phyloP scores from a whole-genome alignment of 2,329 filamentous ascomycete genomes.

The Botrytis porri region DNA sequence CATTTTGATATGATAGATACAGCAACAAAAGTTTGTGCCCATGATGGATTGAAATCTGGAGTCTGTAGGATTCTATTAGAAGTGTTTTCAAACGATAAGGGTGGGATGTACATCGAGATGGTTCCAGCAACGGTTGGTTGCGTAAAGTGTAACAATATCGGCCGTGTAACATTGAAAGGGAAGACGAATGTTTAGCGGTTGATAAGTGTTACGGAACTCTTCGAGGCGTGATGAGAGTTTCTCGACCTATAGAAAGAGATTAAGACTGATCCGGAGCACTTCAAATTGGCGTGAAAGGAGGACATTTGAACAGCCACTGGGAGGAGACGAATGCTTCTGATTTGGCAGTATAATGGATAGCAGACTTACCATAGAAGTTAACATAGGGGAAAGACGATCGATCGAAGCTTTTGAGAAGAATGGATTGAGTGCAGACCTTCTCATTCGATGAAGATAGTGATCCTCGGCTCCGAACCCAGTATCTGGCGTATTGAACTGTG shows the following conservation, averaged over 20 bases:
- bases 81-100: background rate
- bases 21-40: slow-evolving; percentile 14
- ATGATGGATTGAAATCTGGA: slow-evolving; percentile 27
- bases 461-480: slow-evolving; percentile 27
- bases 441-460: slow-evolving; percentile 29
- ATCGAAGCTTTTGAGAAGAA: slow-evolving; percentile 31
- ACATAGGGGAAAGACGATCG: slow-evolving; percentile 27
- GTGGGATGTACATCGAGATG: background rate
- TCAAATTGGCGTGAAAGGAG: background rate
- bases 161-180: slow-evolving; percentile 28
- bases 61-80: background rate
- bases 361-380: slow-evolving; percentile 22
- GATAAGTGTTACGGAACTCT: slow-evolving; percentile 22
- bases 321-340: background rate
- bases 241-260: slow-evolving; percentile 17
- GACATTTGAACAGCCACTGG: background rate
- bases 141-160: slow-evolving; percentile 29
- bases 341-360: background rate
- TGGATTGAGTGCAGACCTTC: slow-evolving; percentile 29
- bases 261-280: background rate
- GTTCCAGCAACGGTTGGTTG: slow-evolving; percentile 7
- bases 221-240: slow-evolving; percentile 28
- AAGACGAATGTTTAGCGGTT: slow-evolving; percentile 24
- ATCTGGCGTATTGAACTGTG: slow-evolving; percentile 16
- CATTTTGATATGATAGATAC: background rate